phyloP scores from a whole-genome alignment of 495 filamentous ascomycete species.

The Echria macrotheca region DNA sequence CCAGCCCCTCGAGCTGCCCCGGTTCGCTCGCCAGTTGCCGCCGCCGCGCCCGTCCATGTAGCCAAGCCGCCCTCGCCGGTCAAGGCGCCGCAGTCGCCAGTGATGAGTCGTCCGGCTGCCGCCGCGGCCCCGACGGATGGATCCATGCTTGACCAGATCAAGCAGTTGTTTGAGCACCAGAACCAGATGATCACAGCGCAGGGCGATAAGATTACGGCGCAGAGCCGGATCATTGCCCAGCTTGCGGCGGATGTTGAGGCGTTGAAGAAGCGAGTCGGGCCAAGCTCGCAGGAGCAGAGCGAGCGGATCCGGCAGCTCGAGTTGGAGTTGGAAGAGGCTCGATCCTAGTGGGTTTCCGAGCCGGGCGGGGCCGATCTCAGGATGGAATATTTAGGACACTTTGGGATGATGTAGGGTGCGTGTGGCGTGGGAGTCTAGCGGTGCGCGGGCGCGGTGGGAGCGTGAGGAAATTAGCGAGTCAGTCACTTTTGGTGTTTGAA shows the following conservation, averaged over 20 bases:
- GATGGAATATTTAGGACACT: too few relatives aligned
- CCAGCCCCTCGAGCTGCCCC: conserved; percentile 35
- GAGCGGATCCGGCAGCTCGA: conserved; percentile 66
- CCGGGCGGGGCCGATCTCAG: too few relatives aligned
- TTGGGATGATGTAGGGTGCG: too few relatives aligned
- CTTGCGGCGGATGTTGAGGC: conserved; percentile 64
- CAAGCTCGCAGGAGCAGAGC: conserved; percentile 54
- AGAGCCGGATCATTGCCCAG: conserved; percentile 55
- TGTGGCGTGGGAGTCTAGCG: too few relatives aligned
- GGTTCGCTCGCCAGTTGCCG: conserved; percentile 24
- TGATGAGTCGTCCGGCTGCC: conserved; percentile 10
- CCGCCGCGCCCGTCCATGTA: conserved; percentile 26
- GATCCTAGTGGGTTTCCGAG: too few relatives aligned
- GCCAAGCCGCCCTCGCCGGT: conserved; percentile 33
- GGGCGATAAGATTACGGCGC: conserved; percentile 54
- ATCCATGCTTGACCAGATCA: conserved; percentile 55
- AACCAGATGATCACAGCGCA: conserved; percentile 52
- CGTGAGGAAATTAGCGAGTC: too few relatives aligned
- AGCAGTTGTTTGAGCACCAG: conserved; percentile 57
- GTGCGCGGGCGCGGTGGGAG: too few relatives aligned
- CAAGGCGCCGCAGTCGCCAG: conserved; percentile 23
- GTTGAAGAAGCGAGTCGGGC: conserved; percentile 60
- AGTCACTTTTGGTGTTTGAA: too few relatives aligned
- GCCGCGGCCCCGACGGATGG: conserved; percentile 17
- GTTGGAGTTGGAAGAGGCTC: conserved; percentile 56